Base-by-base conservation (phyloP, 2,329 filamentous ascomycete genomes). In the Arthrobotrys megalospora region DNA sequence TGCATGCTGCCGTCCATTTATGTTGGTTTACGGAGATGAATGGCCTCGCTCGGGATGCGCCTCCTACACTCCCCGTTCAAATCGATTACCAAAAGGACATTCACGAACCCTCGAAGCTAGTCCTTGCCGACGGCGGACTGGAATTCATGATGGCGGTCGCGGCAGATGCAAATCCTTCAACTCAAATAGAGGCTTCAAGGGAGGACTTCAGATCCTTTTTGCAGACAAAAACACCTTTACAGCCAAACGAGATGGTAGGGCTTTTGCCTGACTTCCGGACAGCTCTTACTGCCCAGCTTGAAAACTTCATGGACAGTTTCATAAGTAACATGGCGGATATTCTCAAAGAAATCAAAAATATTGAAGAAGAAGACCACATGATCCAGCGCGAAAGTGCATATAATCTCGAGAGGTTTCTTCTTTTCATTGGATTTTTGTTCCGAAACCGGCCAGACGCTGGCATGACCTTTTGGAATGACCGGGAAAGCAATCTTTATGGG, bases 11-110 rank as follows among this genome's bases (percentile, higher is more conserved):
- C 2, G 88, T 94, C 11, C 88, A 90, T 68, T 89, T 91, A 3
- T 94, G 93, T 88, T 99, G 96, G 96, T 88, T 97, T 55, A 91
- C 93, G 36, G 94, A 98, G 82, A 97, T 97, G 85, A 96, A 93
- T 80, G 93, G 93, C 1, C 93, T 93, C 87, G 97, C 94, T 83
- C 88, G 93, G 73, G 93, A 97, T 81, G 89, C 91, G 81, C 88
- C 81, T 55, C 87, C 88, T 60, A 86, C 87, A 28, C 86, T 90
- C 32, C 87, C 87, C 50, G 90, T 80, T 85, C 88, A 83, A 86
- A 86, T 88, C 0, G 79, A 72, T 71, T 68, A 77, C 48, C 68
- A 67, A 48, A 64, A 75, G n/a, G 72, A 80, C 48, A 60, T 82
- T 14, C 55, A 53, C 24, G 63, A 79, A 16, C 63, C 79, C 64